Evolutionary conservation across 257 asterid genomes (phyloP).

Genomic region (Solanum sitiens): DNA sequence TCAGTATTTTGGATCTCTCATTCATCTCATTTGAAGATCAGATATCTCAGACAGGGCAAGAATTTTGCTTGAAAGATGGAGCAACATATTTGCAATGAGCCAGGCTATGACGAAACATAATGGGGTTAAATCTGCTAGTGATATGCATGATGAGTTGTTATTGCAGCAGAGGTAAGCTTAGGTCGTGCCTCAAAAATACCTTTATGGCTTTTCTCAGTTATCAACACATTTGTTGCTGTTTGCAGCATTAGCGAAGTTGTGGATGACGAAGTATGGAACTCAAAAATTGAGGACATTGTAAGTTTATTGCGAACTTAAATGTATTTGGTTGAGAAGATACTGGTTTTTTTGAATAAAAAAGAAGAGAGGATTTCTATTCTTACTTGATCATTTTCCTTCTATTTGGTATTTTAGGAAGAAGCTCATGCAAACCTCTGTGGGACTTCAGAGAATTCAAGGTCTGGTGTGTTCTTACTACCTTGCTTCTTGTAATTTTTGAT

Average conservation of each 20-base stretch:
- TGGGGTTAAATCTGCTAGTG: slow-evolving; percentile 48
- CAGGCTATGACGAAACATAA: slow-evolving; percentile 48
- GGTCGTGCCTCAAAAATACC: not conserved
- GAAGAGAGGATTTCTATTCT: not conserved
- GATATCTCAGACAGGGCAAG: slow-evolving; percentile 96
- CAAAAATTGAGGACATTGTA: slow-evolving; percentile 40
- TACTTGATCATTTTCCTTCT: slow-evolving; percentile 1
- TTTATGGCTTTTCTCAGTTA: not conserved
- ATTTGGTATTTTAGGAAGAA: slow-evolving; percentile 44
- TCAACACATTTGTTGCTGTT: slow-evolving; percentile 10
- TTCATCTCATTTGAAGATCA: slow-evolving; percentile 82
- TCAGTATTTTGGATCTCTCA: slow-evolving; percentile 33
- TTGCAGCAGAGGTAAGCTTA: slow-evolving; percentile 78
- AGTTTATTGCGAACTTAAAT: slow-evolving; percentile 12
- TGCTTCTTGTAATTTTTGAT: not conserved
- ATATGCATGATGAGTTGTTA: slow-evolving; percentile 66
- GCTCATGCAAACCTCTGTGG: slow-evolving; percentile 29
- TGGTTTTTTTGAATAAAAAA: not conserved
- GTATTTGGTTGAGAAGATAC: slow-evolving; percentile 3
- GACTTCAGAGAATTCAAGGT: slow-evolving; percentile 53
- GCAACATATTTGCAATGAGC: slow-evolving; percentile 65
- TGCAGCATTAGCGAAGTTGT: slow-evolving; percentile 90
- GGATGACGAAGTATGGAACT: slow-evolving; percentile 57
- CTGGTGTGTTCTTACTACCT: slow-evolving; percentile 5
- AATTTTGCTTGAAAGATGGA: slow-evolving; percentile 64